Evolutionary conservation across 1,139 yeast genomes (phyloP).

Genomic region (Tardiomyces depauwii): DNA sequence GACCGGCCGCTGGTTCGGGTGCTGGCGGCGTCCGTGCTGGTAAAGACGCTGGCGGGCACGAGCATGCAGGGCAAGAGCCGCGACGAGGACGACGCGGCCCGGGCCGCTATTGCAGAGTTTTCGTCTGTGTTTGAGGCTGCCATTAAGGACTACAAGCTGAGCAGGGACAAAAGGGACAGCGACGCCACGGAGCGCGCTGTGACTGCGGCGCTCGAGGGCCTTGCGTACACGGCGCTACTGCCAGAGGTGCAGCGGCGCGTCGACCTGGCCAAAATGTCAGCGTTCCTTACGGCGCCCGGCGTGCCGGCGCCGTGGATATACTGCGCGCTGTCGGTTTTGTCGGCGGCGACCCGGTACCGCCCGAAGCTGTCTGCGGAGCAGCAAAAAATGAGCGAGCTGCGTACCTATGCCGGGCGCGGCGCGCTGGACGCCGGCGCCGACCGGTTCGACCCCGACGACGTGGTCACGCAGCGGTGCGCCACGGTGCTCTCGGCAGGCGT

Average conservation of each 20-base stretch:
- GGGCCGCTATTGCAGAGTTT: conserved; percentile 15
- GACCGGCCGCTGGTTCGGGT: conserved; percentile 16
- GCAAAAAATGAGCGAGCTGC: conserved; percentile 19
- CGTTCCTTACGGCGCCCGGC: neutral
- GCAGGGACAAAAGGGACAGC: conserved; percentile 3
- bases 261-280: conserved; percentile 12
- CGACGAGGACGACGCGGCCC: conserved; percentile 6
- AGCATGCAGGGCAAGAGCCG: conserved; percentile 13
- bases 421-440: conserved; percentile 7
- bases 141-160: conserved; percentile 6
- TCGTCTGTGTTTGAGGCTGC: conserved; percentile 22
- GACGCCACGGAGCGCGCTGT: conserved; percentile 3
- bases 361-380: conserved; percentile 20
- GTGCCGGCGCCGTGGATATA: conserved; percentile 4
- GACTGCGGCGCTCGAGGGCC: conserved; percentile 25
- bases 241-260: conserved; percentile 17
- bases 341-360: neutral
- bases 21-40: conserved; percentile 25
- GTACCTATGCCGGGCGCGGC: conserved; percentile 18
- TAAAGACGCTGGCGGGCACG: conserved; percentile 22
- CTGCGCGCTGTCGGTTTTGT: conserved; percentile 5
- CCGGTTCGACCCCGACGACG: conserved; percentile 9
- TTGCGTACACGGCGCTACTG: conserved; percentile 26
- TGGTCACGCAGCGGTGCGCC: conserved; percentile 11
- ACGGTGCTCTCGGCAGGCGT: conserved; percentile 18